Evolutionary conservation across 305 asterid genomes (phyloP), one percentile per base, ranked within the genome.

Genomic region (Solanum hybrid): DNA sequence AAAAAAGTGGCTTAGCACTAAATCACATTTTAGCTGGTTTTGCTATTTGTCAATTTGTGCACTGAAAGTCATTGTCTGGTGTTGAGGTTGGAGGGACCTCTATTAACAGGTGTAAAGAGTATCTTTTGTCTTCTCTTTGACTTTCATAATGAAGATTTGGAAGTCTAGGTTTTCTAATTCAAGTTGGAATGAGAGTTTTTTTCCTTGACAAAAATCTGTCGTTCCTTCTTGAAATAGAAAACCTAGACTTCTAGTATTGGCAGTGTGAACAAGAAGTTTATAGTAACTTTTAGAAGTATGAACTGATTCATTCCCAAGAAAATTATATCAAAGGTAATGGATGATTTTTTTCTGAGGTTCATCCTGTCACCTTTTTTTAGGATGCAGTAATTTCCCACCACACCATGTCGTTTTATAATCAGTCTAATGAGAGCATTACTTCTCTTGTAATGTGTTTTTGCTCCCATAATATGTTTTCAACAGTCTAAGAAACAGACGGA

Each of bases 391-490:
- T 31, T 83, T 29, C 29, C 74, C 42, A 10, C 61, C 75, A 31
- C 29, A 20, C 40, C 75, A 29, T 84, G 28, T 51, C 31, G 22
- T 84, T 84, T 18, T 29, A 5, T 83, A 42, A 42, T 83, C 42
- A 84, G 88, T 84, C 88, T 84, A 51, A 31, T 84, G 87, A 83
- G 87, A 42, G 87, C 10, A 46, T 28, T 83, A 83, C 8, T 83
- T 28, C 73, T 83, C 75, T 51, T 31, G 29, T 51, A 51, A 51
- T 18, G 20, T 46, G 73, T 26, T 51, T n/a, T n/a, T 51, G 20
- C 12, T 31, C 42, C 74, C n/a, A 29, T 20, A 51, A 84, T 84
- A 11, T 84, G 75, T 29, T 84, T 51, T 84, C 29, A 31, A 84
- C 75, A 29, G 67, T 83, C 73, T 28, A 31, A 46, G 36, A 20